Base-by-base conservation (phyloP, 495 filamentous ascomycete genomes). In the Jackrogersella minutella region DNA sequence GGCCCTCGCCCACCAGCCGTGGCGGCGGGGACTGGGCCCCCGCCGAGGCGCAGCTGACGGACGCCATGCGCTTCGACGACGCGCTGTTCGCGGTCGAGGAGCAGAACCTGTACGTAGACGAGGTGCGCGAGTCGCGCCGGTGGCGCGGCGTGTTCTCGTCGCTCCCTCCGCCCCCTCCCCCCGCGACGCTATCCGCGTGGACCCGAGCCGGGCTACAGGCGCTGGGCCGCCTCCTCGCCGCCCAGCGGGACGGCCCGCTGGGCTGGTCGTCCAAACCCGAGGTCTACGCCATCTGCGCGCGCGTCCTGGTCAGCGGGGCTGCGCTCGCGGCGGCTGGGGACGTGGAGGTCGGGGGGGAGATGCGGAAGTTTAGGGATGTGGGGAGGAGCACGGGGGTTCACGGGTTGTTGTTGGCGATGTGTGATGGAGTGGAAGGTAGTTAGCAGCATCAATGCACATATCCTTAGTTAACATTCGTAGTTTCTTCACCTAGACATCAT, bases 31-130 rank as follows among this genome's bases (percentile, higher is more conserved):
- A n/a, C 47, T 63, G 59, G 76, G 70, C 41, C 28, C 62, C 84
- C 0, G 83, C 90, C 0, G 75, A 76, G 2, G 66, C 73, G 0
- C 75, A 81, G 14, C 72, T 93, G 11, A 62, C 70, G 0, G 68
- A 81, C 19, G 82, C 85, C 19, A 70, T 84, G 39, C 81, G 84
- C 47, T 86, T 88, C 46, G 88, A 91, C 68, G 87, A 85, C 26
- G 83, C 90, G 1, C 79, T 99, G 0, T 99, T 99, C 70, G 87
- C 86, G 11, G 82, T 90, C 67, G 95, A 99, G 77, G 93, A 95
- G 68, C 92, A 94, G 65, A 99, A 99, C 61, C 80, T 97, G 0
- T 97, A 90, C 72, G 80, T 95, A 49, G 93, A 97, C 68, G 86
- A 90, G 47, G 84, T 91, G 2, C 76, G 84, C 6, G 93, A 97